Base-by-base conservation (phyloP, 352 stramenopile genomes). In the Plasmopara halstedii region DNA sequence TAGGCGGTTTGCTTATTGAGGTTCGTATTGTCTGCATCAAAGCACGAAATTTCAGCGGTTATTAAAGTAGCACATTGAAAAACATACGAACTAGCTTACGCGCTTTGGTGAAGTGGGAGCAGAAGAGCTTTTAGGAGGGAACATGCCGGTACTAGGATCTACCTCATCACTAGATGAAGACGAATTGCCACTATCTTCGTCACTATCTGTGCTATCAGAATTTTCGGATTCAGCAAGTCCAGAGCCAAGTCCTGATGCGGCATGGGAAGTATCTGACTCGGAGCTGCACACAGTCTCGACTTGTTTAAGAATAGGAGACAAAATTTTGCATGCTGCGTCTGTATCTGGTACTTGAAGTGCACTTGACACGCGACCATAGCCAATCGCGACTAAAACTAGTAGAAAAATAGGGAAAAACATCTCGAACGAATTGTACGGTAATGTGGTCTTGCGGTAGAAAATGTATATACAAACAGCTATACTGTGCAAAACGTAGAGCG, bases 331-430 rank as follows among this genome's bases (percentile, higher is more conserved):
- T 9, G 70, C 62, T 4, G 58, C 60, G 8, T 88, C 73, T 0
- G 60, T 58, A 22, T 88, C 76, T 41, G 66, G 71, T 9, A 63
- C 58, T 36, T 84, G 73, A 11, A 91, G 59, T 31, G 73, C 81
- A 37, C 77, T 85, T 1, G 77, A 75, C 18, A 91, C 80, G 17
- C 80, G 73, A 1, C 80, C 77, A 46, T 91, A 91, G n/a, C 69
- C 74, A 39, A 86, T 69, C 9, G 80, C 73, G 10, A 88, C 70
- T 2, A 91, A 47, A 31, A 82, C 47, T 2, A 91, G 44, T 14
- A 88, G 42, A 1, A 63, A 56, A 18, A 86, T 34, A 0, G 80
- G 80, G 14, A 83, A 83, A 11, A 62, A 54, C 36, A 88, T 60
- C 50, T 91, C 80, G 38, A 89, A 88, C 40, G 67, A 58, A 34